Evolutionary conservation across 192 early-diverging fungal species (phyloP).

Genomic region (Chytriomyces sp.): DNA sequence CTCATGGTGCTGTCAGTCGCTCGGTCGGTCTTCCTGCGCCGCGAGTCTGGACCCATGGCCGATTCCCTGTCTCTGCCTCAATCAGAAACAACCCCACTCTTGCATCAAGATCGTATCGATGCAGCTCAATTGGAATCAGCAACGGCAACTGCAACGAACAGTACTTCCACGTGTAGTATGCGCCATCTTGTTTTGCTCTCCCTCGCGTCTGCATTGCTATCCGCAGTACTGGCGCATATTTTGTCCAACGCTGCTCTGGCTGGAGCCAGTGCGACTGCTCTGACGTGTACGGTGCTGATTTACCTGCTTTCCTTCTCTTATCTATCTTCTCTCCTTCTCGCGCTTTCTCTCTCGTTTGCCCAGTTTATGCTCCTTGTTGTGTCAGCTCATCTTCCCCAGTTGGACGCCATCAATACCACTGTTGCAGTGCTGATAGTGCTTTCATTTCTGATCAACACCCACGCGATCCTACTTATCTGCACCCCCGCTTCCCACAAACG

Average conservation of each 20-base stretch:
- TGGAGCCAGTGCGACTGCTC: too few species aligned
- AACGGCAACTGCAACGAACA: not conserved
- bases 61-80: too few species aligned
- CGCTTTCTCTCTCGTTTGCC: not conserved
- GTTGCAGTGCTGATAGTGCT: not conserved
- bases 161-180: not conserved
- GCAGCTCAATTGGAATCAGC: not conserved
- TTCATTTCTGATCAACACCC: not conserved
- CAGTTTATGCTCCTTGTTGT: not conserved
- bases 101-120: not conserved
- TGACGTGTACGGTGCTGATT: too few species aligned
- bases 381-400: not conserved
- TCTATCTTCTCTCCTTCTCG: too few species aligned
- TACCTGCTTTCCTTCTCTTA: too few species aligned
- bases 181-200: not conserved
- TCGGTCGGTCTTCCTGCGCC: too few species aligned
- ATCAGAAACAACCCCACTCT: constrained; percentile 1
- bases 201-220: not conserved
- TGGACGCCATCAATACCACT: not conserved
- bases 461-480: not conserved
- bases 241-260: not conserved
- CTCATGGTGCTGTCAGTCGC: too few species aligned
- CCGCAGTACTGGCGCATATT: not conserved
- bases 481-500: not conserved
- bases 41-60: too few species aligned